Percentiles rank a stretch among this genome's conserved stretches.
phyloP scores from a whole-genome alignment of 352 stramenopile genomes.

The Phytopythium ostracodes region DNA sequence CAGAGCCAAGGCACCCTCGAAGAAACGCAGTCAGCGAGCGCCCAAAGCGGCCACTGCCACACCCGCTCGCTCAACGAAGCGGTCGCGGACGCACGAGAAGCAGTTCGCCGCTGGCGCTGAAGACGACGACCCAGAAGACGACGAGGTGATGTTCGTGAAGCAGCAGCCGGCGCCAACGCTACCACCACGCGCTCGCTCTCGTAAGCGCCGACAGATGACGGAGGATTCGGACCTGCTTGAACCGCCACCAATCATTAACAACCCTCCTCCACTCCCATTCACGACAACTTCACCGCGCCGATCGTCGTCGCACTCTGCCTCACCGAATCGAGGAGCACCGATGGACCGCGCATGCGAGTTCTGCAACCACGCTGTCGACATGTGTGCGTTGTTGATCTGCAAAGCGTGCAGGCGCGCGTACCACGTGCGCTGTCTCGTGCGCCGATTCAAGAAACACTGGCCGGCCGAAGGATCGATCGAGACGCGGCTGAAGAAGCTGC shows the following conservation, averaged over 20 bases:
- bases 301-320: neutral
- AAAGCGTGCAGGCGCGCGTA: slow-evolving; percentile 33
- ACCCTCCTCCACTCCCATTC: slow-evolving; percentile 31
- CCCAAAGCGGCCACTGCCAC: neutral
- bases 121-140: neutral
- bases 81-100: slow-evolving; percentile 2
- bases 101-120: neutral
- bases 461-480: slow-evolving; percentile 20
- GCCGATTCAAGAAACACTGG: slow-evolving; percentile 29
- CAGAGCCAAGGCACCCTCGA: neutral
- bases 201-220: slow-evolving; percentile 1
- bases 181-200: neutral
- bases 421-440: slow-evolving; percentile 36
- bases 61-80: neutral
- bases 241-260: slow-evolving; percentile 18
- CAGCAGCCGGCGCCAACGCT: neutral
- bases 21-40: slow-evolving; percentile 5
- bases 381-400: slow-evolving; percentile 39
- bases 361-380: slow-evolving; percentile 27
- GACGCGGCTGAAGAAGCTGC: slow-evolving; percentile 27
- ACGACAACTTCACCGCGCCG: slow-evolving; percentile 11
- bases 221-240: neutral
- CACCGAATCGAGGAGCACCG: neutral
- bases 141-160: neutral
- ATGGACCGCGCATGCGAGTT: slow-evolving; percentile 32